Evolutionary conservation across 2,329 filamentous ascomycete genomes (phyloP), one percentile per base, ranked within the genome.

Genomic region (Metarhizium sp.): DNA sequence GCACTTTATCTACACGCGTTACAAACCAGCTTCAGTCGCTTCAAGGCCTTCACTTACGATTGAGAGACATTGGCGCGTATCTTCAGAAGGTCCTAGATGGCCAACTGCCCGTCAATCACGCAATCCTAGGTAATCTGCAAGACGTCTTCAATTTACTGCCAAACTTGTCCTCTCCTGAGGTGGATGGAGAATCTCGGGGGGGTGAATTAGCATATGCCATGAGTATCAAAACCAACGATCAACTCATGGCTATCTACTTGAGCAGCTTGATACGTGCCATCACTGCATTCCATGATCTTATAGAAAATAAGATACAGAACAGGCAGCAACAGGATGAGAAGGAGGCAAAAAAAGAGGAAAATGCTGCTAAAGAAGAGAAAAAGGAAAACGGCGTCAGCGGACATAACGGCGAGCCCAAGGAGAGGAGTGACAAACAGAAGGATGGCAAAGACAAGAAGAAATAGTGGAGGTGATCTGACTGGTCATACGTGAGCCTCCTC

Each of bases 301-400:
- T 99, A 62, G 94, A 99, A 78, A 99, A 99, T 79, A 99, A 99
- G 82, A 96, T 97, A 63, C 92, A 97, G 77, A 99, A 99, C 75
- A 84, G 92, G 71, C 92, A 97, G 74, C 90, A 95, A 71, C 88
- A 95, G 67, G 94, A 97, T 68, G 94, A 99, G 67, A 92, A 92
- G 75, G 92, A 97, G 64, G 81, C 87, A 66, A 90, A 90, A 75
- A 90, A 91, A 67, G 85, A 86, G 51, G 87, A 88, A 67, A 61
- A 63, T 29, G 85, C 85, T 62, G 71, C 75, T 63, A 81, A 81
- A 60, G 77, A 79, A 52, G 79, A 82, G 61, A 80, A 81, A 70
- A 82, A 82, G 70, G 78, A 83, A 61, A 68, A 64, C 18, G 66
- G 66, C 47, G 63, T 64, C 38, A 74, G 73, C 57, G 68, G 70